These are phyloP conservation scores for Striga asiatica DNA, from an alignment of 257 asterid genomes.

Conservation along the genomic window DNA sequence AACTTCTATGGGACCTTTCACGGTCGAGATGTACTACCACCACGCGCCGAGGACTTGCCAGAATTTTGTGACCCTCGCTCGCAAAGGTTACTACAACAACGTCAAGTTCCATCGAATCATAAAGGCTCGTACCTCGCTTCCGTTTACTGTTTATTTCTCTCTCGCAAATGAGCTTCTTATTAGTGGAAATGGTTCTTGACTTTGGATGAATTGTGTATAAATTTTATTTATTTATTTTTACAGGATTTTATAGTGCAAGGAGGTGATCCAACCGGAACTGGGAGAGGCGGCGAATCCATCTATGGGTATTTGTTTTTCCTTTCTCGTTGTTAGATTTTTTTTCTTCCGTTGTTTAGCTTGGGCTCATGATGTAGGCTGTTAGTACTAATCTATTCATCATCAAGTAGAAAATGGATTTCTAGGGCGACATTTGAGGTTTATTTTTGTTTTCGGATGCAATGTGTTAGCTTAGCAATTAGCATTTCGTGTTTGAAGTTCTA, in stretches of 20 bases:
- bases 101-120: slow-evolving; percentile 93
- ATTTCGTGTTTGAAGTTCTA: neutral
- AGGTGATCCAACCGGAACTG: slow-evolving; percentile 98
- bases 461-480: too few species aligned
- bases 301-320: slow-evolving; percentile 40
- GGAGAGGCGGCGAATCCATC: slow-evolving; percentile 94
- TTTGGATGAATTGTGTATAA: neutral
- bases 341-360: neutral
- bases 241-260: slow-evolving; percentile 94
- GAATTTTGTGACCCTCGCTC: slow-evolving; percentile 85
- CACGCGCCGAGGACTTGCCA: slow-evolving; percentile 93
- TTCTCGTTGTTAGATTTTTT: neutral
- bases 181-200: neutral
- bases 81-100: slow-evolving; percentile 76
- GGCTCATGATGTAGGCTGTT: neutral
- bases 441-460: neutral
- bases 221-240: neutral
- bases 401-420: neutral
- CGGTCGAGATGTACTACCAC: slow-evolving; percentile 89
- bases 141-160: neutral
- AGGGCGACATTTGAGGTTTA: neutral
- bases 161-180: neutral
- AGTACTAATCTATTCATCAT: neutral
- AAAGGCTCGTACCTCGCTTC: slow-evolving; percentile 33
- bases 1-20: slow-evolving; percentile 88